Evolutionary conservation across 1,284 basidiomycete genomes (phyloP).

Genomic region (Pseudozyma sp.): DNA sequence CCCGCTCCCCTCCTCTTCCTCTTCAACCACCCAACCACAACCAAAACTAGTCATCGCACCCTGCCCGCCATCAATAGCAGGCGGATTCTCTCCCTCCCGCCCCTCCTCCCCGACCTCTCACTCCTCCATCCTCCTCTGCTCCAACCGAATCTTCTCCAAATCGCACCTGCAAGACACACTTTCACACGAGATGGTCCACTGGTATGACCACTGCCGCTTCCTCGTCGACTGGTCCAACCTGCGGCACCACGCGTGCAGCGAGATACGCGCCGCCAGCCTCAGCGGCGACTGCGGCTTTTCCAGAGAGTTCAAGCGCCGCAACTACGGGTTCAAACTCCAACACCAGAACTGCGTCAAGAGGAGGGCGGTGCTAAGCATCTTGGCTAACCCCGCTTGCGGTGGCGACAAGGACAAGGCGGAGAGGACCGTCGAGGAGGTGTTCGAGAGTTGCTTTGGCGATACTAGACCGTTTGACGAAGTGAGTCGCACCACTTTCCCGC

Average conservation of each 20-base stretch:
- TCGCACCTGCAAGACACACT: slow-evolving; percentile 92
- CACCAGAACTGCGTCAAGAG: slow-evolving; percentile 88
- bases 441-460: slow-evolving; percentile 93
- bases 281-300: slow-evolving; percentile 70
- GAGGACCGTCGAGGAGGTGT: slow-evolving; percentile 92
- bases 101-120: slow-evolving; percentile 41
- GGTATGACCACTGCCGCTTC: slow-evolving; percentile 94
- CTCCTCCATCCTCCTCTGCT: slow-evolving; percentile 61
- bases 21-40: slow-evolving; percentile 2
- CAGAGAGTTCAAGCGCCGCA: slow-evolving; percentile 19
- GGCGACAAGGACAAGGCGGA: slow-evolving; percentile 79
- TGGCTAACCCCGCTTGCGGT: slow-evolving; percentile 83
- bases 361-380: slow-evolving; percentile 84
- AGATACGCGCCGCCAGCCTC: slow-evolving; percentile 91
- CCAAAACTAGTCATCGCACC: slow-evolving; percentile 58
- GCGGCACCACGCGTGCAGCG: slow-evolving; percentile 92
- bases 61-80: slow-evolving; percentile 57
- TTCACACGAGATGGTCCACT: slow-evolving; percentile 93
- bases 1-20: slow-evolving; percentile 5
- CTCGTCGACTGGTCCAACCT: slow-evolving; percentile 91
- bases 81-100: slow-evolving; percentile 61
- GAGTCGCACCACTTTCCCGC: slow-evolving; percentile 3
- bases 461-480: slow-evolving; percentile 98
- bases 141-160: slow-evolving; percentile 74
- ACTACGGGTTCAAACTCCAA: slow-evolving; percentile 85